Evolutionary conservation across 2,329 filamentous ascomycete species (phyloP).

Genomic region (Xylariales sp.): DNA sequence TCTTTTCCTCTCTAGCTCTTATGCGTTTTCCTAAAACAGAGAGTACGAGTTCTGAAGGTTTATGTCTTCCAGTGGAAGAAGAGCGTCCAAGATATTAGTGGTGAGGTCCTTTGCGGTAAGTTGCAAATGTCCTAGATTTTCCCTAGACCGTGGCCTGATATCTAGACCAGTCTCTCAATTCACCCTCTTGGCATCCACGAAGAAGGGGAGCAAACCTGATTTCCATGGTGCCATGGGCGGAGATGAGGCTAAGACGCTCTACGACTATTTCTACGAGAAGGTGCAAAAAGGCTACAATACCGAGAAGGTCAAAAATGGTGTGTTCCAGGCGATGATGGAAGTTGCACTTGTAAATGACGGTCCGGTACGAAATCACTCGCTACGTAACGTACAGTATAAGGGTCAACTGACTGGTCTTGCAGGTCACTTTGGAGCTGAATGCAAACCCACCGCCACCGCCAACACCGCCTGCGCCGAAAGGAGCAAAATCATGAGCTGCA

Average conservation of each 20-base stretch:
- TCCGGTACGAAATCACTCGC: conserved; percentile 42
- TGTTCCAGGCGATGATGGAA: conserved; percentile 99
- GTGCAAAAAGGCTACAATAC: conserved; percentile 66
- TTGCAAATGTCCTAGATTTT: conserved; percentile 5
- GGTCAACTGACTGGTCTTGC: not conserved
- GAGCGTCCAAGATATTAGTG: conserved; percentile 80
- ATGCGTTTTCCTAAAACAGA: not conserved
- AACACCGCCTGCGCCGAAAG: too few species aligned
- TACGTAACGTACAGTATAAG: not conserved
- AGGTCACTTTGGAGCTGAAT: conserved; percentile 36
- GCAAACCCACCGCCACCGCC: conserved; percentile 16
- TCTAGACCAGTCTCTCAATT: conserved; percentile 79
- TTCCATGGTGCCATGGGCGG: conserved; percentile 84
- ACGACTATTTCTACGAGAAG: conserved; percentile 76
- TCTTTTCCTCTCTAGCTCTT: conserved; percentile 8
- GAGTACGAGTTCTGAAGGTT: too few species aligned
- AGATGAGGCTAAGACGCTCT: conserved; percentile 74
- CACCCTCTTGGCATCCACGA: conserved; percentile 86
- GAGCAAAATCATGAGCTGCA: too few species aligned
- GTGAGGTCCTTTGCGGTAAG: conserved; percentile 91
- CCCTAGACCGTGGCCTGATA: not conserved
- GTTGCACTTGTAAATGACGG: conserved; percentile 87
- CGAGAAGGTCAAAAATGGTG: conserved; percentile 85
- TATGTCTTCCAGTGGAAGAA: conserved; percentile 70
- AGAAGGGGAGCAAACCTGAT: conserved; percentile 91